These are phyloP conservation scores for Fusarium nisikadoi DNA, from an alignment of 2,329 filamentous ascomycete species.

Conservation along the genomic window DNA sequence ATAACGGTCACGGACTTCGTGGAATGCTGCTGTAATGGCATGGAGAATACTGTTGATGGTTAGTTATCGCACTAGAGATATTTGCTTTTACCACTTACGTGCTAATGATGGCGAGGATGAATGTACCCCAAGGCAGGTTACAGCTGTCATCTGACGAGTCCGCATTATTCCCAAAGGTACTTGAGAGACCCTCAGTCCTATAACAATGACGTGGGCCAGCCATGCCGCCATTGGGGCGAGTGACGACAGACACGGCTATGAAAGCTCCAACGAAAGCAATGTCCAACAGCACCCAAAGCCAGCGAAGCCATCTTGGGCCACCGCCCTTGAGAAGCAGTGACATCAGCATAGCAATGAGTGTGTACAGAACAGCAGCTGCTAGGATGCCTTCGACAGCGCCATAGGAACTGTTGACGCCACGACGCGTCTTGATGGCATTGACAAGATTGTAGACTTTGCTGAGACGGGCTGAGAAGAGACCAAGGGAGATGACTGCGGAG, in stretches of 20 bases:
- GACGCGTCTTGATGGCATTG: conserved; percentile 20
- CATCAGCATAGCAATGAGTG: conserved; percentile 17
- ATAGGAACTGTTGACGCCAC: conserved; percentile 15
- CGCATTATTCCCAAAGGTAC: background rate
- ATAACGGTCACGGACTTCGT: conserved; percentile 7
- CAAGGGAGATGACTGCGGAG: conserved; percentile 23
- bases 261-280: conserved; percentile 19
- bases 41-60: background rate
- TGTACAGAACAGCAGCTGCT: conserved; percentile 31
- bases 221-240: conserved; percentile 4
- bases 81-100: background rate
- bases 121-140: conserved; percentile 26
- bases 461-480: conserved; percentile 24
- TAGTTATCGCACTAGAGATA: fast-evolving
- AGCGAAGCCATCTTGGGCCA: conserved; percentile 24
- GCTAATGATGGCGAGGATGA: conserved; percentile 25
- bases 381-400: conserved; percentile 35
- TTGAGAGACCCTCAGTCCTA: background rate
- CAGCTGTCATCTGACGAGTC: background rate
- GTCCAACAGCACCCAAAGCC: conserved; percentile 20
- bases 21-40: conserved; percentile 15
- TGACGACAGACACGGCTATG: conserved; percentile 16
- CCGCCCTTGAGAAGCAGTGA: conserved; percentile 8
- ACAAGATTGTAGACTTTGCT: conserved; percentile 16
- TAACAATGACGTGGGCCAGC: conserved; percentile 20